These are phyloP conservation scores for Aureobasidium uvarum DNA, from an alignment of 2,329 filamentous ascomycete species.

Conservation along the genomic window DNA sequence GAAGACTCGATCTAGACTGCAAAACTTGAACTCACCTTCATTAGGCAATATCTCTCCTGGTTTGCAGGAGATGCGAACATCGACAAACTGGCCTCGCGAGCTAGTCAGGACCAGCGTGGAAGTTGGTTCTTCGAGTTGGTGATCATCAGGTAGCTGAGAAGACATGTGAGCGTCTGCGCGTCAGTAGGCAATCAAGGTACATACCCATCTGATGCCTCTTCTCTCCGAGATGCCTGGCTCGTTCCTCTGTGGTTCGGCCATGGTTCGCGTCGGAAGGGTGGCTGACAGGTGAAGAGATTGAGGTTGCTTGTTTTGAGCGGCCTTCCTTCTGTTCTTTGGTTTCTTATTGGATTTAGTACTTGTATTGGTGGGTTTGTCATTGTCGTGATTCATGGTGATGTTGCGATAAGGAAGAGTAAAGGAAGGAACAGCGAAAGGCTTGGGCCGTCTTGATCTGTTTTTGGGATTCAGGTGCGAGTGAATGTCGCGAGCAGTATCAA, in stretches of 20 bases:
- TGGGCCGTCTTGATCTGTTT: not conserved
- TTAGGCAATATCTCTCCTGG: slow-evolving; percentile 30
- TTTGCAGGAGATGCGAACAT: slow-evolving; percentile 55
- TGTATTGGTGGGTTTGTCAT: not conserved
- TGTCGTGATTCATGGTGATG: not conserved
- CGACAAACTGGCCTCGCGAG: slow-evolving; percentile 57
- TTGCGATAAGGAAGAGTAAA: not conserved
- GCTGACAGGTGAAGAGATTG: not conserved
- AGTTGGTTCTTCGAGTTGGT: slow-evolving; percentile 59
- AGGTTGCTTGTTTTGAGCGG: not conserved
- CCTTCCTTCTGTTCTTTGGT: not conserved
- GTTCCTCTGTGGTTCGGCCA: not conserved
- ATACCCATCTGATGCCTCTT: slow-evolving; percentile 21
- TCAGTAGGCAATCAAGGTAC: not conserved
- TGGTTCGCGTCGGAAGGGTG: not conserved
- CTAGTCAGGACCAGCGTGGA: slow-evolving; percentile 65
- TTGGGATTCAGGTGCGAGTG: not conserved
- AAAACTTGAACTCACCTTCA: slow-evolving; percentile 22
- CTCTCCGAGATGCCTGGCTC: slow-evolving; percentile 17
- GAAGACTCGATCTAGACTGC: too few relatives aligned
- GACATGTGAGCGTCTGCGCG: not conserved
- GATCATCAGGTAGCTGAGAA: slow-evolving; percentile 35
- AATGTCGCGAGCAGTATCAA: not conserved
- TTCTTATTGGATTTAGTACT: not conserved
- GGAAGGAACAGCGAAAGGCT: not conserved